Evolutionary conservation across 805 yeast species (phyloP), one percentile per base, ranked within the genome.

Genomic region (Maudiozyma barnettii): DNA sequence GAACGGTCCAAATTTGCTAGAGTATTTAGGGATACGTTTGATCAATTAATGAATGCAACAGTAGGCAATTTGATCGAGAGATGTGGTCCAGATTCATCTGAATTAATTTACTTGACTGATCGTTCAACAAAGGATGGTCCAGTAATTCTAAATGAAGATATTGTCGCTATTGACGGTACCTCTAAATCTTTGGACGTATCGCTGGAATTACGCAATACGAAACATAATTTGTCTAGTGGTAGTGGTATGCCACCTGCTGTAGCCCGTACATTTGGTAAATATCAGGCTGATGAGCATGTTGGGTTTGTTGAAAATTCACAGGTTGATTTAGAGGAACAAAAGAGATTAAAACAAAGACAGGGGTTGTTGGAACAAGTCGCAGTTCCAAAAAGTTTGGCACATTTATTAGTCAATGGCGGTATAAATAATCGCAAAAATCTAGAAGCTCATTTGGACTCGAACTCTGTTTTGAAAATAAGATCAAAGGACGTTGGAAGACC

Each of bases 161-260:
- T 21, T 19, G 22, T 37, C 8, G 8, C 40, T 9, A 19, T 20
- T 19, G n/a, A 7, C 12, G 21, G 21, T 20, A 10, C 14, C 7
- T 19, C 20, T 14, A 33, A 33, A 33, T 4, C 16, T 14, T n/a
- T 33, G 36, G n/a, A 14, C 3, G 36, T 33, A 14, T 33, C 36
- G n/a, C 5, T 33, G 4, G 36, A 33, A n/a, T 33, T 33, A 16
- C 16, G n/a, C 9, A 14, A 33, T 8, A 12, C 8, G 8, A 3
- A 26, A 26, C 30, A 26, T 26, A 26, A 3, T 26, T 9, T 6
- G 10, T 26, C 30, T 26, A 35, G 14, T 18, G 8, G 19, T 8
- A 80, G 77, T 13, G 82, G 81, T 18, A 74, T 78, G 76, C 82
- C 82, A 13, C 82, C 82, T 14, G 82, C 82, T 1, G 66, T 74